Evolutionary conservation across 2,329 filamentous ascomycete species (phyloP), one percentile per base, ranked within the genome.

Genomic region (Xylariaceae sp.): DNA sequence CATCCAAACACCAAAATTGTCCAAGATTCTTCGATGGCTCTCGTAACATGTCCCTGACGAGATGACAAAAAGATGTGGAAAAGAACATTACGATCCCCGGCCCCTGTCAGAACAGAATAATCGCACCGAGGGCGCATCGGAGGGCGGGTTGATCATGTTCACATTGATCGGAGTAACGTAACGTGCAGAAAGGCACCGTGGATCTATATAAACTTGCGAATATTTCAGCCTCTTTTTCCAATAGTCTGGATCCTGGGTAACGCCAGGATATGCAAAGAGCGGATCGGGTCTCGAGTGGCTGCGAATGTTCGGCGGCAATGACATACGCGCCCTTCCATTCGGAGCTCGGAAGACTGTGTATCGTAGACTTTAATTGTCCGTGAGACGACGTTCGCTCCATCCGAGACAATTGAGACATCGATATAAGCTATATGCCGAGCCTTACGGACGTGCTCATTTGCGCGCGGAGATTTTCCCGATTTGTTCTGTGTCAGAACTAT

Each of bases 161-260:
- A 38, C 10, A 38, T 38, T 38, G 34, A 16, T 10, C 13, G 9
- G 34, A 38, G 34, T 14, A 38, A 14, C 13, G 16, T 16, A 38
- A 10, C 16, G 34, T 38, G 34, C 13, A 38, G 13, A 13, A 38
- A 38, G 34, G 9, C 22, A 38, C 34, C 34, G 4, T 14, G 34
- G 34, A 16, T 38, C 13, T 38, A 38, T 38, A 38, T 38, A 4
- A 5, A 38, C 34, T 16, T 38, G 13, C 13, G 16, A 16, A 38
- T 38, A 4, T 38, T 54, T 58, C 57, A 61, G 60, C 60, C 56
- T 59, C 57, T 43, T 39, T 60, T 60, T 59, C 60, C 60, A 61
- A 62, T 64, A 62, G 56, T 62, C 51, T 52, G 58, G 61, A 45
- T 52, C 54, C 42, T 52, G 56, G 42, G 56, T 60, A 47, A 51